These are phyloP conservation scores for Hypericum perforatum DNA, from an alignment of 345 rosid genomes.

Conservation along the genomic window DNA sequence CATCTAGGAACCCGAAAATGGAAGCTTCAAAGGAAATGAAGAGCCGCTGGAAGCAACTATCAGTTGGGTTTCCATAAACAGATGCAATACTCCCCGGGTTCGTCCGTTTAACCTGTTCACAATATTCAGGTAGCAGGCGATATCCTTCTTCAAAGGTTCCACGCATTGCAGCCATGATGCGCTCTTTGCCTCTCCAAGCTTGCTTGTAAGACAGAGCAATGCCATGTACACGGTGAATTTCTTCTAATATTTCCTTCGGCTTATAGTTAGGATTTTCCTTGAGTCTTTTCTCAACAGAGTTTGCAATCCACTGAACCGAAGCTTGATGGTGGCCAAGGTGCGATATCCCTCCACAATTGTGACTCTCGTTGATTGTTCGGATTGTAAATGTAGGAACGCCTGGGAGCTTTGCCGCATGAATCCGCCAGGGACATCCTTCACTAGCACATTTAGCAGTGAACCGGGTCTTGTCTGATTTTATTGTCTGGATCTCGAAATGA, in stretches of 20 bases:
- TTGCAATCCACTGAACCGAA: conserved; percentile 98
- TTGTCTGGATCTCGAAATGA: conserved; percentile 95
- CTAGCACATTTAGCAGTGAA: conserved; percentile 97
- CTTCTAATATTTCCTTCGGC: conserved; percentile 96
- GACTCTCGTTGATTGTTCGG: conserved; percentile 78
- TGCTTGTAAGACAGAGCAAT: conserved; percentile 93
- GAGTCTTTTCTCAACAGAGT: conserved; percentile 83
- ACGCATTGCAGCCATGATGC: conserved; percentile 97
- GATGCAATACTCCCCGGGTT: conserved; percentile 89
- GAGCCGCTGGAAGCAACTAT: conserved; percentile 85
- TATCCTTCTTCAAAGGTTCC: conserved; percentile 98
- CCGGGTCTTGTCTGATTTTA: conserved; percentile 96
- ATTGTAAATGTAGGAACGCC: conserved; percentile 97
- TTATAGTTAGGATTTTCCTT: conserved; percentile 88
- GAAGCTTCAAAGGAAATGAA: conserved; percentile 98
- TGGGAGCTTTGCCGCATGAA: conserved; percentile 95
- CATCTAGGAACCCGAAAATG: conserved; percentile 87
- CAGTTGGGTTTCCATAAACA: conserved; percentile 66
- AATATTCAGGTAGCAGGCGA: conserved; percentile 84
- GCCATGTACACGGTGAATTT: conserved; percentile 91
- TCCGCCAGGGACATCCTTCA: conserved; percentile 97
- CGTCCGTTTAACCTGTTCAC: conserved; percentile 81
- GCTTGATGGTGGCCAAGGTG: conserved; percentile 99
- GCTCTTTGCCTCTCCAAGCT: conserved; percentile 99
- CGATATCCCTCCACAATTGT: conserved; percentile 82